Evolutionary conservation across 2,329 filamentous ascomycete genomes (phyloP).

Genomic region (Rutstroemia sydowiana): DNA sequence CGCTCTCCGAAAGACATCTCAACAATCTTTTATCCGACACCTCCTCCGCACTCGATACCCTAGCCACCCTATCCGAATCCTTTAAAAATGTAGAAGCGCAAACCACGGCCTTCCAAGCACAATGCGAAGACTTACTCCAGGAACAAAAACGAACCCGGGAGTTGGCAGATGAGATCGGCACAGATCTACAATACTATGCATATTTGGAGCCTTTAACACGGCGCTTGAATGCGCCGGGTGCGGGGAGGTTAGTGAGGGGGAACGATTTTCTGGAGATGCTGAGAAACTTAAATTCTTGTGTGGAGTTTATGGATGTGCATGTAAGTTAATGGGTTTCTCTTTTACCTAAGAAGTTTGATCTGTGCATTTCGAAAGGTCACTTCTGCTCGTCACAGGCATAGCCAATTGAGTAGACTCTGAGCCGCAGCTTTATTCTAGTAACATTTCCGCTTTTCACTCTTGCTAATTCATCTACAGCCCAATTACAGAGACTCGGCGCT

Average conservation of each 20-base stretch:
- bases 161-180: constrained; percentile 76
- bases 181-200: constrained; percentile 88
- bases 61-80: constrained; percentile 73
- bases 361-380: neutral
- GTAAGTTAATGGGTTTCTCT: constrained; percentile 39
- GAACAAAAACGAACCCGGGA: constrained; percentile 74
- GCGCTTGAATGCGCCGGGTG: constrained; percentile 84
- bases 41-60: constrained; percentile 63
- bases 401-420: too few species aligned
- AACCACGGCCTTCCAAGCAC: constrained; percentile 85
- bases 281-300: constrained; percentile 77
- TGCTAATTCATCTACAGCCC: constrained; percentile 41
- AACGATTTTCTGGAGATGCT: constrained; percentile 85
- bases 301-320: constrained; percentile 86
- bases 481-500: constrained; percentile 80
- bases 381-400: neutral
- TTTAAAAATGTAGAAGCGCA: constrained; percentile 84
- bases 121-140: constrained; percentile 79
- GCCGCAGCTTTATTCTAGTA: neutral
- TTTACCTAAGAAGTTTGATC: neutral
- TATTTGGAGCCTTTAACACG: constrained; percentile 89
- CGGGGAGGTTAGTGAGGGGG: constrained; percentile 75
- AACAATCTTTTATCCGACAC: constrained; percentile 73
- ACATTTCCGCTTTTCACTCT: constrained; percentile 14
- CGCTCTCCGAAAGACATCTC: constrained; percentile 74